Evolutionary conservation across 768 basidiomycete species (phyloP), one percentile per base, ranked within the genome.

Genomic region (Sarcomyxa edulis): DNA sequence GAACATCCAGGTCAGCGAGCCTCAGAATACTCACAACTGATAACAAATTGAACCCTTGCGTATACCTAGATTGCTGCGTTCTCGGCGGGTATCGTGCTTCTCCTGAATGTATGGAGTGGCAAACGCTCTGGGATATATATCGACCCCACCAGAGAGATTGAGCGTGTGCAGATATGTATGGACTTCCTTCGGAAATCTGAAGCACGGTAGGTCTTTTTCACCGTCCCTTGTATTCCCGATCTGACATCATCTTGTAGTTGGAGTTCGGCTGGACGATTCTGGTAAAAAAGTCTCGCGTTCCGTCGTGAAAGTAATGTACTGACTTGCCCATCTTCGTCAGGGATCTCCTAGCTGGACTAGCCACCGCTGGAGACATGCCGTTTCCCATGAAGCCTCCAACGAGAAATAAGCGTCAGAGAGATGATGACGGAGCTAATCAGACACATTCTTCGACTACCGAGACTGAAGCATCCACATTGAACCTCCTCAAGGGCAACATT

Each of bases 21-120:
- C 8, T n/a, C n/a, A n/a, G n/a, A 6, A 2, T 32, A n/a, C 20
- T 15, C 7, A 6, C 15, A 9, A n/a, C 32, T 42, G 8, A 15
- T 26, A 6, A 34, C n/a, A 19, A 18, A 22, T 41, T 30, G 8
- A 20, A 37, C 5, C 40, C 19, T 21, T 7, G 15, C 12, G 9
- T 5, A 10, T 27, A 39, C 40, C 43, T 35, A 46, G 51, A 52
- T 46, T 10, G 16, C 39, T 1, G 33, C 36, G n/a, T 57, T 53
- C 36, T 44, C 52, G 12, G 41, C 54, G 14, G 54, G 48, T 7
- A 60, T 76, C 26, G 62, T 77, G 2, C 61, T 76, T 7, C 55
- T 78, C 32, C 60, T 78, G 36, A 71, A 65, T 32, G 61, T 73
- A 9, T 76, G 65, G 75, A 66, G 59, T 33, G 64, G 56, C 27